Percentiles rank a stretch among this genome's conserved stretches.
Evolutionary conservation across 2,329 filamentous ascomycete genomes (phyloP).

Genomic region (Colletotrichum theobromicola): DNA sequence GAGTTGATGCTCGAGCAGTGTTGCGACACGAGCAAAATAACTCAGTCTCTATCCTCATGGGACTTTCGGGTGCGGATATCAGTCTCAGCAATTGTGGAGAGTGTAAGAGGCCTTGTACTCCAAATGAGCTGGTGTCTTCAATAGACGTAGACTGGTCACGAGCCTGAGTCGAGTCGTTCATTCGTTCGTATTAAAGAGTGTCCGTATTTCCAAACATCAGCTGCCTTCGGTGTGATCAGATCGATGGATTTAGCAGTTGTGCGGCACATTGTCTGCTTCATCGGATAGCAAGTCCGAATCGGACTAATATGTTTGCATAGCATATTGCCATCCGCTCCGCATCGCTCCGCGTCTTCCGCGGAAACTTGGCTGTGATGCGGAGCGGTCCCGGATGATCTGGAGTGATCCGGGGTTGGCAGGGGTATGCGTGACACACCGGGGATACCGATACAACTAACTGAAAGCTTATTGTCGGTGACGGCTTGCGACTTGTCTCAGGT

Average conservation of each 20-base stretch:
- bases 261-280: neutral
- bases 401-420: neutral
- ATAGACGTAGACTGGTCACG: neutral
- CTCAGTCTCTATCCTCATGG: neutral
- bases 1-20: neutral
- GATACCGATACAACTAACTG: neutral
- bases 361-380: neutral
- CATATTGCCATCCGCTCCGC: neutral
- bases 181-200: neutral
- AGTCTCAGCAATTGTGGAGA: neutral
- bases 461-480: neutral
- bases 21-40: neutral
- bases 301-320: neutral
- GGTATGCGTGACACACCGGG: neutral
- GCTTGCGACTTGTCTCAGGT: neutral
- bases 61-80: neutral
- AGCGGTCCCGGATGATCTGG: neutral
- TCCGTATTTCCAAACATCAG: neutral
- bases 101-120: neutral
- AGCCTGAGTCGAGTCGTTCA: neutral
- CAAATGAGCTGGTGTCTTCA: neutral
- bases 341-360: neutral
- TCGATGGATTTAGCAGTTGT: too few species aligned
- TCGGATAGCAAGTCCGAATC: neutral
- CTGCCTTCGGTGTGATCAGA: neutral